A percentile compares a stretch with the other conserved stretches of the same genome.
Evolutionary conservation across 108 stramenopile species (phyloP).

Genomic region (Fistulifera solaris): DNA sequence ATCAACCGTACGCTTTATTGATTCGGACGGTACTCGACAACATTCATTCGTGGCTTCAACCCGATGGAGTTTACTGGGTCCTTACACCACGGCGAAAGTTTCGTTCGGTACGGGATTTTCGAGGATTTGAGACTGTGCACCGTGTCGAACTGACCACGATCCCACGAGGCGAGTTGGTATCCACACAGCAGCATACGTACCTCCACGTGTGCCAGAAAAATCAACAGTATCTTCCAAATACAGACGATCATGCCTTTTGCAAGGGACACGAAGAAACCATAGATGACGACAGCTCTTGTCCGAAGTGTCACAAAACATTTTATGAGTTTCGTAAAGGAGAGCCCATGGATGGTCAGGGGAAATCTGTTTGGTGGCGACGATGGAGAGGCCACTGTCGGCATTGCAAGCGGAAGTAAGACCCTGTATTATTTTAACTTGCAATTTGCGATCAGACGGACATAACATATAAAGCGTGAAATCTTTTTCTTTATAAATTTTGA

Average conservation of each 20-base stretch:
- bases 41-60: constrained; percentile 33
- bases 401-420: constrained; percentile 30
- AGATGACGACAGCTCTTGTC: constrained; percentile 30
- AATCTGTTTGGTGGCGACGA: constrained; percentile 40
- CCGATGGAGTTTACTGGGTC: constrained; percentile 40
- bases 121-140: constrained; percentile 42
- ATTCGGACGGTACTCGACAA: constrained; percentile 46
- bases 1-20: constrained; percentile 25
- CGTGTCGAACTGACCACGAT: constrained; percentile 19
- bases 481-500: no score
- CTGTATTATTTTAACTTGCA: not conserved
- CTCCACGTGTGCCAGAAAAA: constrained; percentile 2
- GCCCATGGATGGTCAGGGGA: constrained; percentile 34
- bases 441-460: no score
- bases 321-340: constrained; percentile 45
- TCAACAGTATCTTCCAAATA: constrained; percentile 7
- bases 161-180: constrained; percentile 14
- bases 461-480: no score
- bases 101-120: constrained; percentile 47
- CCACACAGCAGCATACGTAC: not conserved
- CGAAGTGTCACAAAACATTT: constrained; percentile 32
- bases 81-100: constrained; percentile 59
- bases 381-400: constrained; percentile 54
- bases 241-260: constrained; percentile 17
- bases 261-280: not conserved